Percentiles rank a stretch among this genome's conserved stretches.
These are phyloP conservation scores for Sugiyamaella boreocaroliniensis DNA, from an alignment of 805 yeast genomes.

Conservation along the genomic window DNA sequence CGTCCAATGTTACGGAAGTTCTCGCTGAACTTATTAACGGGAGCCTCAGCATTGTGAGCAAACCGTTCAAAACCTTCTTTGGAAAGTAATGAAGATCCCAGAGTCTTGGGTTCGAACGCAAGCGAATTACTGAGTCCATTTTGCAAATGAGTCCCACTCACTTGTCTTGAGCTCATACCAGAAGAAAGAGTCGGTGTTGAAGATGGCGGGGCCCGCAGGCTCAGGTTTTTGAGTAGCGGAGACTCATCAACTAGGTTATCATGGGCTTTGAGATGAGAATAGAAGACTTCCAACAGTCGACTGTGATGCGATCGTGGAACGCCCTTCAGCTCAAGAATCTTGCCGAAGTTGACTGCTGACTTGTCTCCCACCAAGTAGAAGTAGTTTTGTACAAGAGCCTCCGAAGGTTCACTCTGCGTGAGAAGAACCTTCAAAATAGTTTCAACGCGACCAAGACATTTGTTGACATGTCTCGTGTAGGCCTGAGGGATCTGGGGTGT, in stretches of 20 bases:
- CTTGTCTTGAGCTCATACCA: neutral
- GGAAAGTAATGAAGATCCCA: conserved; percentile 10
- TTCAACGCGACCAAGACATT: conserved; percentile 43
- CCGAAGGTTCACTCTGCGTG: conserved; percentile 60
- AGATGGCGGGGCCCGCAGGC: neutral
- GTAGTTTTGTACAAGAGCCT: conserved; percentile 56
- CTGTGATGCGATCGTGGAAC: conserved; percentile 36
- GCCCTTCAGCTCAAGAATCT: conserved; percentile 59
- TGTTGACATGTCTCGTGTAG: conserved; percentile 40
- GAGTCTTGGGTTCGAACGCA: conserved; percentile 7
- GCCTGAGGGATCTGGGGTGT: conserved; percentile 13
- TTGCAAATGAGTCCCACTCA: conserved; percentile 4
- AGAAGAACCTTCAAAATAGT: conserved; percentile 61
- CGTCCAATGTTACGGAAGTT: conserved; percentile 57
- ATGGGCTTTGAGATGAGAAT: conserved; percentile 33
- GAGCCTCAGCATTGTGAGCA: conserved; percentile 48
- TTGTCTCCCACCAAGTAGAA: conserved; percentile 61
- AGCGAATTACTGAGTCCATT: conserved; percentile 1
- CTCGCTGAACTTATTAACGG: conserved; percentile 58
- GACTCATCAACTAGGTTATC: conserved; percentile 29
- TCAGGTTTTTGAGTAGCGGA: conserved; percentile 18
- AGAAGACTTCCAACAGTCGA: conserved; percentile 36
- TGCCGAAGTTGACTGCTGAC: conserved; percentile 54
- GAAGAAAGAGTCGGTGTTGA: neutral
- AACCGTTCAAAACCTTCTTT: conserved; percentile 24